Evolutionary conservation across 768 basidiomycete species (phyloP), one percentile per base, ranked within the genome.

Genomic region (Tulasnella sp.): DNA sequence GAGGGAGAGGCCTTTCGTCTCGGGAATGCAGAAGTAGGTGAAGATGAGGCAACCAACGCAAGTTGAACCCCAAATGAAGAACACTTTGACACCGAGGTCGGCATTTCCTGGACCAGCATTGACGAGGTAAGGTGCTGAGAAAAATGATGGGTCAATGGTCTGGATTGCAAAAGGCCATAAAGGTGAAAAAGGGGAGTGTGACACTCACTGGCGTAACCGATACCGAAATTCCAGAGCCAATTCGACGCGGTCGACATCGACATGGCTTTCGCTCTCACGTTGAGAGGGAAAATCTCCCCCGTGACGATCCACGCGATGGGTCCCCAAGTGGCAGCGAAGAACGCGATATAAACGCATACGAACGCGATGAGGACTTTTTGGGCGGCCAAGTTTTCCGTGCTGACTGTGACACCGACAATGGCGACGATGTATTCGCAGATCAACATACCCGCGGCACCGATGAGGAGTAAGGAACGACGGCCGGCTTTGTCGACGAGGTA

Each of bases 31-130:
- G 56, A 88, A 70, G 69, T 82, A 86, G 15, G 87, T 80, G 74
- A 89, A 92, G 66, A 88, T 56, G 68, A 84, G 70, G 70, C 83
- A 85, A 65, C 81, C 78, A 24, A 87, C 86, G 67, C 86, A 91
- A 13, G 30, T 38, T 7, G 52, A 27, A 23, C 29, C 32, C n/a
- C 32, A 38, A 10, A 53, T 24, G 29, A 27, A 53, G 32, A 53
- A 38, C 29, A 53, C 42, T 38, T 41, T 41, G 30, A 38, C 19
- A 34, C 32, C 32, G 29, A 53, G 24, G 52, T 53, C 24, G 15
- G 42, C 50, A 26, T 34, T 34, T 17, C 30, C 32, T 13, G 52
- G 42, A 4, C 23, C 52, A 9, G 52, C 32, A 19, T 32, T 38
- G 52, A 53, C 52, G n/a, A 53, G 42, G 34, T 53, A 32, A 41